A percentile compares a stretch with the other conserved stretches of the same genome.
These are phyloP conservation scores for Pyrrhoderma noxium DNA, from an alignment of 1,284 basidiomycete genomes.

Conservation along the genomic window DNA sequence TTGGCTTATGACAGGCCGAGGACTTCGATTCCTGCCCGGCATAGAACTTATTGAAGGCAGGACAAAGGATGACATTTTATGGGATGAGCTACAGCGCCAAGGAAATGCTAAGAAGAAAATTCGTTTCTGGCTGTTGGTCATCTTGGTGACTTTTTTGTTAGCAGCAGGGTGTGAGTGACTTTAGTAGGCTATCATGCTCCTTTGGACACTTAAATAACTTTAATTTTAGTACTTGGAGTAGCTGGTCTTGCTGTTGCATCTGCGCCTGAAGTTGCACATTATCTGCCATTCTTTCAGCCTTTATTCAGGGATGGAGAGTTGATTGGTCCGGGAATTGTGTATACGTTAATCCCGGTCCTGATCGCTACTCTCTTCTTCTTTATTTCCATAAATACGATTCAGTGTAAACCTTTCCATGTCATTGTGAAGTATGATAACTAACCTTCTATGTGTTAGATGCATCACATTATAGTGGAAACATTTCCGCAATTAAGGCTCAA, in stretches of 20 bases:
- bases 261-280: slow-evolving; percentile 66
- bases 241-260: slow-evolving; percentile 57
- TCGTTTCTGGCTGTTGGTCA: slow-evolving; percentile 51
- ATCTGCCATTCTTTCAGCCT: slow-evolving; percentile 54
- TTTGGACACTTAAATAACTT: no score
- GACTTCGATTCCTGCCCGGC: slow-evolving; percentile 54
- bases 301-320: slow-evolving; percentile 41
- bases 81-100: slow-evolving; percentile 60
- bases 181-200: no score
- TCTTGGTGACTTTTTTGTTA: slow-evolving; percentile 43
- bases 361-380: slow-evolving; percentile 50
- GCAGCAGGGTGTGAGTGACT: slow-evolving; percentile 50
- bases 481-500: slow-evolving; percentile 55
- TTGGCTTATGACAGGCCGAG: slow-evolving; percentile 69
- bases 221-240: slow-evolving; percentile 61
- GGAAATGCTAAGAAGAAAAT: slow-evolving; percentile 36
- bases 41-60: slow-evolving; percentile 65
- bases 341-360: slow-evolving; percentile 59
- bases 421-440: neutral
- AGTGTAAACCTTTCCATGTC: slow-evolving; percentile 39
- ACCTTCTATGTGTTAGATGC: slow-evolving; percentile 32
- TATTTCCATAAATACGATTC: slow-evolving; percentile 45
- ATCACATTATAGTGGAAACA: slow-evolving; percentile 43
- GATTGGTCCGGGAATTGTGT: slow-evolving; percentile 54
- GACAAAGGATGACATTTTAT: slow-evolving; percentile 74